phyloP scores from a whole-genome alignment of 2,329 filamentous ascomycete species.

The Cladosporium sp. region DNA sequence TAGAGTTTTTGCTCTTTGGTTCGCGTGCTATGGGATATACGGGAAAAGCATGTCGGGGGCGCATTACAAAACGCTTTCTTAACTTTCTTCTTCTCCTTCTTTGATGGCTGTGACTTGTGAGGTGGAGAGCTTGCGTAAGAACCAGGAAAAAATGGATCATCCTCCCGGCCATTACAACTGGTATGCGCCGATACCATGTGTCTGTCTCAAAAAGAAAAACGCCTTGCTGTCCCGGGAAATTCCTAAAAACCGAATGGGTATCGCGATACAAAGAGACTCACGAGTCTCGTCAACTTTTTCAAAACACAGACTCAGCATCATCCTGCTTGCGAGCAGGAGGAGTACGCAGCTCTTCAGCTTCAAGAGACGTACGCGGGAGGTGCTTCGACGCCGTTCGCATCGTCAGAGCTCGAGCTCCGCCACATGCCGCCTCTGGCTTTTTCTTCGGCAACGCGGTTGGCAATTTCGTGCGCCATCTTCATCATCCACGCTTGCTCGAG shows the following conservation, averaged over 20 bases:
- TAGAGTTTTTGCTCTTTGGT: not conserved
- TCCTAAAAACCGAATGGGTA: not conserved
- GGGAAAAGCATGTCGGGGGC: not conserved
- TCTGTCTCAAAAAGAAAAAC: not conserved
- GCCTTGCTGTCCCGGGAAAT: slow-evolving; percentile 9
- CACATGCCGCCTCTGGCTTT: slow-evolving; percentile 52
- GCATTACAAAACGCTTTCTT: not conserved
- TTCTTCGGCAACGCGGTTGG: slow-evolving; percentile 82
- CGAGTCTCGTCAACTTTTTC: not conserved
- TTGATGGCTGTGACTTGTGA: not conserved
- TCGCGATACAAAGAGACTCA: slow-evolving; percentile 4
- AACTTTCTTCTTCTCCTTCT: not conserved
- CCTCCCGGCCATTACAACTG: slow-evolving; percentile 1
- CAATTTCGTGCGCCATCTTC: slow-evolving; percentile 93
- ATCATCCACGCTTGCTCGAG: slow-evolving; percentile 82
- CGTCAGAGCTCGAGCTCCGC: slow-evolving; percentile 12
- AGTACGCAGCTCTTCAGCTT: not conserved
- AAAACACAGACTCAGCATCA: not conserved
- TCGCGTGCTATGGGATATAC: not conserved
- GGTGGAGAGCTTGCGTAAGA: not conserved
- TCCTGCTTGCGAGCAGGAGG: not conserved
- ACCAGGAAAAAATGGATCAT: not conserved
- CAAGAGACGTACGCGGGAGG: slow-evolving; percentile 40
- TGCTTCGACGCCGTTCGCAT: slow-evolving; percentile 26
- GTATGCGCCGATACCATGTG: slow-evolving; percentile 4